Evolutionary conservation across 2,329 filamentous ascomycete species (phyloP).

Genomic region (Alternaria sp.): DNA sequence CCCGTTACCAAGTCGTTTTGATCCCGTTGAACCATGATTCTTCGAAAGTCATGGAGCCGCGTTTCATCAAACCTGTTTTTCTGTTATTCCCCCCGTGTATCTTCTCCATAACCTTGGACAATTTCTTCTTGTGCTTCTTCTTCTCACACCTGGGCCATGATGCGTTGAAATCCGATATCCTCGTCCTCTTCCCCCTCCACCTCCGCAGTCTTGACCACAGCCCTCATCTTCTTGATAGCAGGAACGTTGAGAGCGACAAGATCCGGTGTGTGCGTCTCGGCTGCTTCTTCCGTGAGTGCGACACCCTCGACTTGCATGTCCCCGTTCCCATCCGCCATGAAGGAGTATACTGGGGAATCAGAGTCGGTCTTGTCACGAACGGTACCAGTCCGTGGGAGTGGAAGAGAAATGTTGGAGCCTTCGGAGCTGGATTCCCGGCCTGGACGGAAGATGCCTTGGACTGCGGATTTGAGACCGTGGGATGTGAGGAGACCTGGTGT

Average conservation of each 20-base stretch:
- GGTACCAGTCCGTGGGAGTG: conserved; percentile 38
- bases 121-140: too few species aligned
- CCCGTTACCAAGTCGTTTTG: background rate
- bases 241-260: conserved; percentile 25
- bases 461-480: conserved; percentile 39
- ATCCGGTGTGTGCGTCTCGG: conserved; percentile 57
- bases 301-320: conserved; percentile 61
- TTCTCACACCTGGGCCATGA: conserved; percentile 43
- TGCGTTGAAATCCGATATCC: conserved; percentile 27
- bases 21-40: background rate
- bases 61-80: background rate
- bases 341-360: conserved; percentile 35
- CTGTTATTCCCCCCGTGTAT: background rate
- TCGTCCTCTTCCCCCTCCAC: conserved; percentile 10
- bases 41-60: background rate
- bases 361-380: conserved; percentile 32
- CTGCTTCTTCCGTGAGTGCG: conserved; percentile 65
- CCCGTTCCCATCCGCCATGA: conserved; percentile 48
- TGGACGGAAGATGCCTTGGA: conserved; percentile 43
- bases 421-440: conserved; percentile 43
- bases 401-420: conserved; percentile 47
- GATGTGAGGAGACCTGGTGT: conserved; percentile 30
- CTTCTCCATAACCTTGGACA: background rate
- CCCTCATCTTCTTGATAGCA: conserved; percentile 7
- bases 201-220: conserved; percentile 1